These are phyloP conservation scores for Rosa lucieae DNA, from an alignment of 306 rosid genomes.

Conservation along the genomic window DNA sequence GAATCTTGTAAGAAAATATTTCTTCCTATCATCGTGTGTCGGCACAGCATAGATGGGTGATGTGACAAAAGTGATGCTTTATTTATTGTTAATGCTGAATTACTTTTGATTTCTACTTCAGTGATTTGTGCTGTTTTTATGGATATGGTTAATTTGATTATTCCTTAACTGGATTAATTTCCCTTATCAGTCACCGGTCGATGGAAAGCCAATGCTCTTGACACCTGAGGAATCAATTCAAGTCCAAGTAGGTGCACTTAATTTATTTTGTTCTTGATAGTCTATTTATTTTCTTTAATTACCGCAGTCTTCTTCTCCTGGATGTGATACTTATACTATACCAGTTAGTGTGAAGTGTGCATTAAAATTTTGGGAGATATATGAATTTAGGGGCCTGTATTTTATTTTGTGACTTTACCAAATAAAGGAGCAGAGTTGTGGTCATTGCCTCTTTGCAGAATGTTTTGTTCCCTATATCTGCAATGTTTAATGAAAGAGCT, in stretches of 20 bases:
- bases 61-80: not conserved
- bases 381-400: not conserved
- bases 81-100: not conserved
- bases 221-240: constrained; percentile 97
- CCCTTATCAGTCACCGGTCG: constrained; percentile 78
- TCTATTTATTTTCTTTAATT: not conserved
- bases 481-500: no score
- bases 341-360: not conserved
- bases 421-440: not conserved
- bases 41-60: not conserved
- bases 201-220: constrained; percentile 96
- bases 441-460: not conserved
- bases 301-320: not conserved
- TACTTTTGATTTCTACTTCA: not conserved
- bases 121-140: constrained; percentile 8
- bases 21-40: not conserved
- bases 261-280: not conserved
- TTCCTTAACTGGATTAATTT: constrained; percentile 21
- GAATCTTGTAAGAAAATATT: not conserved
- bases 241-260: constrained; percentile 65
- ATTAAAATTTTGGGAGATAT: not conserved
- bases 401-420: not conserved
- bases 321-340: not conserved
- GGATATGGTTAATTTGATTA: not conserved
- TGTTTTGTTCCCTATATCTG: not conserved